Conservation (phyloP, 805 yeast species). For the Metschnikowia colocasiae region DNA sequence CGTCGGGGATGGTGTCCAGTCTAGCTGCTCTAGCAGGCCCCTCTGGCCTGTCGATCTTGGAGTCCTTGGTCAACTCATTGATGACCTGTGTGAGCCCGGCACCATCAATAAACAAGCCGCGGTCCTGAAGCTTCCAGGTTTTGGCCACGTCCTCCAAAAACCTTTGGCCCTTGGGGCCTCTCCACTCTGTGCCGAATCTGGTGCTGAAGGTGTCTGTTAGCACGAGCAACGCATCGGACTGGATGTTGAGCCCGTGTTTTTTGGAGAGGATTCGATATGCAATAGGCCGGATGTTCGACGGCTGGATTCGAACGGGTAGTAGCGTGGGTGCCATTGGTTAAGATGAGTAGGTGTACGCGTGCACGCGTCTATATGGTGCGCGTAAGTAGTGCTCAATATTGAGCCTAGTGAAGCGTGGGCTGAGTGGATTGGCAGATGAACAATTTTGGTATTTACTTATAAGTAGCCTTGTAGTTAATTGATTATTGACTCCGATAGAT, state of each 20-base stretch:
- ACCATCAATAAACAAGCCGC: slow-evolving; percentile 83
- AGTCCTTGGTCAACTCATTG: slow-evolving; percentile 43
- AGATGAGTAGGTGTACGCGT: neutral
- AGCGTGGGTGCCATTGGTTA: slow-evolving; percentile 20
- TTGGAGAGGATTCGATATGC: slow-evolving; percentile 89
- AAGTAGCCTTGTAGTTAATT: too few species aligned
- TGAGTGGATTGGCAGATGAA: too few species aligned
- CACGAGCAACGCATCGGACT: slow-evolving; percentile 73
- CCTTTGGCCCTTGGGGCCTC: slow-evolving; percentile 56
- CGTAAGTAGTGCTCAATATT: neutral
- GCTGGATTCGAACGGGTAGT: slow-evolving; percentile 73
- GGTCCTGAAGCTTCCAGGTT: slow-evolving; percentile 83
- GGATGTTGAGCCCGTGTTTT: slow-evolving; percentile 86
- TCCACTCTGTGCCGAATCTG: slow-evolving; percentile 84
- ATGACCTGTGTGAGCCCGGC: slow-evolving; percentile 62
- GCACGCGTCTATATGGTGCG: neutral
- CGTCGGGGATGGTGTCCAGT: slow-evolving; percentile 22
- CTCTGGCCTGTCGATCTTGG: neutral
- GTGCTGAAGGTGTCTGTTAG: slow-evolving; percentile 75
- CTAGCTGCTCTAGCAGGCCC: slow-evolving; percentile 14
- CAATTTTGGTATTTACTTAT: too few species aligned
- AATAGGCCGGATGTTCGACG: slow-evolving; percentile 82
- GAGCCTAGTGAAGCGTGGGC: too few species aligned
- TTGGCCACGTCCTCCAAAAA: slow-evolving; percentile 75
- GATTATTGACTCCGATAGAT: too few species aligned